Conservation (phyloP, 768 basidiomycete genomes). For the Boletus rubroflammeus region DNA sequence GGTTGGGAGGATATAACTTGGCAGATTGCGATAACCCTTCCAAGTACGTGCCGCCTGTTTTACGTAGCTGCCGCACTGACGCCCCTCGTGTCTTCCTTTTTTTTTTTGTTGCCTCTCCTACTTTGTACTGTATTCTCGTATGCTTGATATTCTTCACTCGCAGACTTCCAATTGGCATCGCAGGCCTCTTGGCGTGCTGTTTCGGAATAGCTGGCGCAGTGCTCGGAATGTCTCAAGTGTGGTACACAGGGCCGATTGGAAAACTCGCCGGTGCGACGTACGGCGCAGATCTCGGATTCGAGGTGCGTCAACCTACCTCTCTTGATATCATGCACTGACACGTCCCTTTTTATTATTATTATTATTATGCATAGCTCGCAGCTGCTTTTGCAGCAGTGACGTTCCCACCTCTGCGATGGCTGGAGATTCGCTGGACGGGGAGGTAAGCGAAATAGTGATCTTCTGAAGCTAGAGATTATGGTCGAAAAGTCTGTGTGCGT, state of each 20-base stretch:
- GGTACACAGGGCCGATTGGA: constrained; percentile 52
- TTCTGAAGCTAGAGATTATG: no score
- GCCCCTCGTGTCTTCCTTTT: background rate
- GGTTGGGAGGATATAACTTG: constrained; percentile 49
- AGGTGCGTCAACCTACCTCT: constrained; percentile 31
- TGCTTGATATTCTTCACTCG: background rate
- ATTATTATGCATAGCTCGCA: constrained; percentile 38
- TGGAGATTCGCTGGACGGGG: constrained; percentile 46
- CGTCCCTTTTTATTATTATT: no score
- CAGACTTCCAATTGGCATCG: constrained; percentile 46
- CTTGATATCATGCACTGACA: background rate
- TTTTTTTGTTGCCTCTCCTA: no score
- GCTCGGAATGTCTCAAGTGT: constrained; percentile 49
- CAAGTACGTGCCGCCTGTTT: constrained; percentile 25
- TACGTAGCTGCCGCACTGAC: background rate
- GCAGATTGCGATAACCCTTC: constrained; percentile 44
- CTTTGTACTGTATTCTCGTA: no score
- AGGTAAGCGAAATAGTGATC: constrained; percentile 25
- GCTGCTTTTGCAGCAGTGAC: constrained; percentile 45
- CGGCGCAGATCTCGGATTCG: constrained; percentile 55
- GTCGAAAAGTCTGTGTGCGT: no score
- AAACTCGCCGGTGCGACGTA: constrained; percentile 36
- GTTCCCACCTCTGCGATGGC: constrained; percentile 45
- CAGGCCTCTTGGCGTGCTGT: constrained; percentile 44
- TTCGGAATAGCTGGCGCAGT: constrained; percentile 49